phyloP scores from a whole-genome alignment of 257 asterid genomes.

The Euphrasia confusa region DNA sequence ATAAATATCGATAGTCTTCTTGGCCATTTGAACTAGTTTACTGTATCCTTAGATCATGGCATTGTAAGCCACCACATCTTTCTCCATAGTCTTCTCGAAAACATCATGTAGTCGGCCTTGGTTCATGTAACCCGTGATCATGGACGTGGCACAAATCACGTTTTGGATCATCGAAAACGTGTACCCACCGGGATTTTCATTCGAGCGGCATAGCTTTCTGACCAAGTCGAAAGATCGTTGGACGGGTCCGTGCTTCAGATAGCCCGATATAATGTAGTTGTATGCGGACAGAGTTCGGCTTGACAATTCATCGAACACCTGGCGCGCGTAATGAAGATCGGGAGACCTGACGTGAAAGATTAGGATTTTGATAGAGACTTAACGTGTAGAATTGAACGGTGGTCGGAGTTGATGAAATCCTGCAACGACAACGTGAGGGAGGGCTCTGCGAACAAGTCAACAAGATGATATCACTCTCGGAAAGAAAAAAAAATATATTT shows the following conservation, averaged over 20 bases:
- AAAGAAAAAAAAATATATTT: conserved; percentile 15
- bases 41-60: conserved; percentile 97
- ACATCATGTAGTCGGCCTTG: conserved; percentile 46
- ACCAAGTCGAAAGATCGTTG: conserved; percentile 49
- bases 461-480: conserved; percentile 25
- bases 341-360: conserved; percentile 39
- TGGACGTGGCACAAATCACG: conserved; percentile 74
- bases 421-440: conserved; percentile 52
- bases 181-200: conserved; percentile 60
- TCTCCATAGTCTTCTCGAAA: conserved; percentile 46
- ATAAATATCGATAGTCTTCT: conserved; percentile 58
- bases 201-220: conserved; percentile 36
- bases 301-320: conserved; percentile 71
- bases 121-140: conserved; percentile 89
- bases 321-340: conserved; percentile 48
- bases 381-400: conserved; percentile 43
- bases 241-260: conserved; percentile 42
- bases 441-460: conserved; percentile 21
- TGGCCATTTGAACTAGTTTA: conserved; percentile 53
- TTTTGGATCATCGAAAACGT: conserved; percentile 67
- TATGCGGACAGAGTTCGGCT: conserved; percentile 63
- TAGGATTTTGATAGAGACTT: conserved; percentile 22
- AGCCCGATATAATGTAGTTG: conserved; percentile 81
- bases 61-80: conserved; percentile 79
- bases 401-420: conserved; percentile 58